Evolutionary conservation across 1,284 basidiomycete genomes (phyloP), one percentile per base, ranked within the genome.

Genomic region (Ustilago shanxiensis): DNA sequence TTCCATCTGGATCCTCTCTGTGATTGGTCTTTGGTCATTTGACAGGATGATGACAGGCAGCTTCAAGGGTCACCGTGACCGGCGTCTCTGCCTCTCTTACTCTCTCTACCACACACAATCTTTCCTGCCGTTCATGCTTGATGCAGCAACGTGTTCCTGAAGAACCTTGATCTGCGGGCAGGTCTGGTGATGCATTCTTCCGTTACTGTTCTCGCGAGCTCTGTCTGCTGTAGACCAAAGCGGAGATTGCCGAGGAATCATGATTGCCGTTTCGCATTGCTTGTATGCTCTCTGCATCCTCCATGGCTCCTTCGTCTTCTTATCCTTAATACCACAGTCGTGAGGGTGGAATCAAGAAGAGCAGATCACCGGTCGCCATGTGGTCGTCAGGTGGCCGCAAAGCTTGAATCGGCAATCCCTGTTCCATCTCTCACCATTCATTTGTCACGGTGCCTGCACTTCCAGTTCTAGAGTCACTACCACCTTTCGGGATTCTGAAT

Each of bases 401-500:
- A n/a, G 24, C 5, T 52, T 37, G 9, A 37, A 7, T 52, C 51
- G 51, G 29, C 51, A 52, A 52, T 52, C 51, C 51, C n/a, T 3
- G 9, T 33, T 13, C 11, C 33, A 37, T 20, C 1, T 24, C 8
- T n/a, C 31, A 54, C 33, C 29, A 35, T 51, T 51, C 49, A 29
- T 6, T 28, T n/a, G 24, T n/a, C n/a, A n/a, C n/a, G n/a, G n/a
- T n/a, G n/a, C n/a, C n/a, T n/a, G n/a, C 49, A 16, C 7, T 39
- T 16, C 20, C 45, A 20, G 45, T 24, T 47, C 22, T 22, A 47
- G 5, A 2, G 18, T 51, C 26, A 28, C 26, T 2, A 8, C 28
- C 51, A 11, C 5, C n/a, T 37, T 37, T 51, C 49, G 49, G 49
- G 35, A 50, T 60, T 51, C 35, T 57, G 24, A 49, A 49, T n/a